phyloP scores from a whole-genome alignment of 1,139 yeast genomes.

The Williopsis jadinii region DNA sequence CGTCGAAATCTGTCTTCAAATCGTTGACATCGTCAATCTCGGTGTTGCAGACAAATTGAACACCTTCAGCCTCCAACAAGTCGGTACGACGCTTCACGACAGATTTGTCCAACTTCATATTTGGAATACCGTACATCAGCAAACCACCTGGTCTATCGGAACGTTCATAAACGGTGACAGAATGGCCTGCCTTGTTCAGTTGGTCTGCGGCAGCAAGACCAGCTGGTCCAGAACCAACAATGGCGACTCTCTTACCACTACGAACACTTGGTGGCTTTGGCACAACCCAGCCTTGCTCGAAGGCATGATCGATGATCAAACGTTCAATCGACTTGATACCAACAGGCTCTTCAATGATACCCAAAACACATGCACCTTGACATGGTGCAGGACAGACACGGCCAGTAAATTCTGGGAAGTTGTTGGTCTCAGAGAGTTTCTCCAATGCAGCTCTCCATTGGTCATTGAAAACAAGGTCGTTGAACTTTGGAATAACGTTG shows the following conservation, averaged over 20 bases:
- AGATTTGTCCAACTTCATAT: slow-evolving; percentile 94
- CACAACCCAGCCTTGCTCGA: slow-evolving; percentile 92
- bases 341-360: slow-evolving; percentile 90
- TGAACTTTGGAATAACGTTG: slow-evolving; percentile 96
- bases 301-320: slow-evolving; percentile 93
- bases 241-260: slow-evolving; percentile 80
- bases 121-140: slow-evolving; percentile 98
- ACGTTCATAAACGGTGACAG: slow-evolving; percentile 87
- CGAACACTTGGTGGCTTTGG: slow-evolving; percentile 75
- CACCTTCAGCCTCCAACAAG: slow-evolving; percentile 85
- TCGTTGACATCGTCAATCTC: slow-evolving; percentile 80
- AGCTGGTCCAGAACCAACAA: slow-evolving; percentile 96
- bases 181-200: slow-evolving; percentile 92
- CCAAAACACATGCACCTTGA: slow-evolving; percentile 96
- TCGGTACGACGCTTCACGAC: slow-evolving; percentile 92
- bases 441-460: slow-evolving; percentile 94
- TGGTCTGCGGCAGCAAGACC: slow-evolving; percentile 97
- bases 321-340: slow-evolving; percentile 95
- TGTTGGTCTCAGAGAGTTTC: slow-evolving; percentile 89
- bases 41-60: slow-evolving; percentile 67
- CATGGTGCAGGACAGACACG: slow-evolving; percentile 99
- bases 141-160: slow-evolving; percentile 95
- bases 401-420: slow-evolving; percentile 98
- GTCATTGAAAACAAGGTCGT: slow-evolving; percentile 90
- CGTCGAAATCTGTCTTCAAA: slow-evolving; percentile 60